Percentiles rank a stretch among this genome's conserved stretches.
Conservation (phyloP, 1,139 yeast genomes). For the Arxiozyma bovina region DNA sequence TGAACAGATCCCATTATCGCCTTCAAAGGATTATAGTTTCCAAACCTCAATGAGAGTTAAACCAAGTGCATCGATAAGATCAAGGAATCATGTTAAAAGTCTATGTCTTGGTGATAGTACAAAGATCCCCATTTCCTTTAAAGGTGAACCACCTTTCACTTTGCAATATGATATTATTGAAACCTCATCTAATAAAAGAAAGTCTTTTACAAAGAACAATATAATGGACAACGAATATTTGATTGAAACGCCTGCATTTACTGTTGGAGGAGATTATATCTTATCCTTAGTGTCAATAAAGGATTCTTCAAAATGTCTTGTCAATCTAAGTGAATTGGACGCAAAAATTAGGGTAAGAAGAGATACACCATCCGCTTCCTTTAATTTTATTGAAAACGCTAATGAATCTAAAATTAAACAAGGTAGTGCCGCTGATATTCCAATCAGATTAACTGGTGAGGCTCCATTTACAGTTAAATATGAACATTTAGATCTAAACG, state of each 20-base stretch:
- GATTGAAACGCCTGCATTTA: conserved; percentile 47
- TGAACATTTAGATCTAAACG: conserved; percentile 30
- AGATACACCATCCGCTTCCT: conserved; percentile 52
- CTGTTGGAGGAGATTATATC: conserved; percentile 61
- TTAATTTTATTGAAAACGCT: conserved; percentile 31
- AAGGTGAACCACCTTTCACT: conserved; percentile 73
- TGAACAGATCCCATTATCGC: conserved; percentile 31
- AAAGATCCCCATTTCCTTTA: conserved; percentile 48
- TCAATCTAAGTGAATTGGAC: conserved; percentile 51
- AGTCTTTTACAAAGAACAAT: conserved; percentile 37
- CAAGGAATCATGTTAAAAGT: conserved; percentile 26
- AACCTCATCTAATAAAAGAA: conserved; percentile 39
- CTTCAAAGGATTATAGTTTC: conserved; percentile 30
- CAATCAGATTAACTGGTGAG: conserved; percentile 47
- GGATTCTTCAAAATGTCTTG: conserved; percentile 70
- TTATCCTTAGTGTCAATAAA: conserved; percentile 53
- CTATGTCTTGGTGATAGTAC: conserved; percentile 42
- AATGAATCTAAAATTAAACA: conserved; percentile 43
- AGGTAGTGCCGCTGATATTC: conserved; percentile 52
- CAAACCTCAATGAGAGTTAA: conserved; percentile 38
- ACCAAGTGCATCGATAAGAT: conserved; percentile 33
- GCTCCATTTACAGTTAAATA: conserved; percentile 43
- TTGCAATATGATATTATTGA: conserved; percentile 60
- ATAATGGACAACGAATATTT: conserved; percentile 35
- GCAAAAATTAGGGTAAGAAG: conserved; percentile 56